These are phyloP conservation scores for Fusarium nematophilum DNA, from an alignment of 2,329 filamentous ascomycete genomes.

Conservation along the genomic window DNA sequence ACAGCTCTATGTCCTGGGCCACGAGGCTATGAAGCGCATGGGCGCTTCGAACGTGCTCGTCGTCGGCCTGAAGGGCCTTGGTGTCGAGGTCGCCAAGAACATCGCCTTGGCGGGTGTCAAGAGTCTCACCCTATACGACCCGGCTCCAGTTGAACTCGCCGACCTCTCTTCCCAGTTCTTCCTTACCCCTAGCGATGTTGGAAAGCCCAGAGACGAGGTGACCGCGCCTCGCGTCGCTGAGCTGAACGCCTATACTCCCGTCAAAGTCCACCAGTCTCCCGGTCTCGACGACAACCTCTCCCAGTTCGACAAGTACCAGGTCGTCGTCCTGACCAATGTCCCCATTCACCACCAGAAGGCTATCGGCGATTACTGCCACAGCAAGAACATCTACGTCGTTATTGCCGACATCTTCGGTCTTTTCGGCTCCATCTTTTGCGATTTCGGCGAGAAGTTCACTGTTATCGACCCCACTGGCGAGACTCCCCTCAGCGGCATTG, in stretches of 20 bases:
- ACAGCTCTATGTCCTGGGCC: slow-evolving; percentile 77
- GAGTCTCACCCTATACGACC: slow-evolving; percentile 93
- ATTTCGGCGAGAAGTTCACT: slow-evolving; percentile 95
- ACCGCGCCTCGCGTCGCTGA: slow-evolving; percentile 92
- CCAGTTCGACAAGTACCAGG: slow-evolving; percentile 90
- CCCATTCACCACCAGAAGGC: slow-evolving; percentile 82
- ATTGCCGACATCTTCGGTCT: slow-evolving; percentile 91
- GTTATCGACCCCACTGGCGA: slow-evolving; percentile 92
- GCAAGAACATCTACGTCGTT: slow-evolving; percentile 91
- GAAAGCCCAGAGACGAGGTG: slow-evolving; percentile 87
- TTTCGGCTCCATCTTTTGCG: slow-evolving; percentile 96
- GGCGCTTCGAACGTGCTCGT: slow-evolving; percentile 93
- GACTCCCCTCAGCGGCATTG: slow-evolving; percentile 85
- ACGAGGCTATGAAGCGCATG: slow-evolving; percentile 98
- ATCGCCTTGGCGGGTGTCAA: slow-evolving; percentile 98
- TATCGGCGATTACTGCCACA: slow-evolving; percentile 93
- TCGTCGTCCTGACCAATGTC: slow-evolving; percentile 89
- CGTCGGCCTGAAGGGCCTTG: slow-evolving; percentile 90
- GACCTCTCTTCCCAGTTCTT: slow-evolving; percentile 99
- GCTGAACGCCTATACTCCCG: slow-evolving; percentile 95
- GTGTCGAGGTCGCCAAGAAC: slow-evolving; percentile 99
- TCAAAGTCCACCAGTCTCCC: slow-evolving; percentile 76
- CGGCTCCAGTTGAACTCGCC: slow-evolving; percentile 81
- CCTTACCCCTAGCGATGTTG: slow-evolving; percentile 86
- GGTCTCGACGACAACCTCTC: slow-evolving; percentile 79